Percentiles rank a stretch among this genome's conserved stretches.
These are phyloP conservation scores for Suhomyces prunicola DNA, from an alignment of 805 yeast species.

Conservation along the genomic window DNA sequence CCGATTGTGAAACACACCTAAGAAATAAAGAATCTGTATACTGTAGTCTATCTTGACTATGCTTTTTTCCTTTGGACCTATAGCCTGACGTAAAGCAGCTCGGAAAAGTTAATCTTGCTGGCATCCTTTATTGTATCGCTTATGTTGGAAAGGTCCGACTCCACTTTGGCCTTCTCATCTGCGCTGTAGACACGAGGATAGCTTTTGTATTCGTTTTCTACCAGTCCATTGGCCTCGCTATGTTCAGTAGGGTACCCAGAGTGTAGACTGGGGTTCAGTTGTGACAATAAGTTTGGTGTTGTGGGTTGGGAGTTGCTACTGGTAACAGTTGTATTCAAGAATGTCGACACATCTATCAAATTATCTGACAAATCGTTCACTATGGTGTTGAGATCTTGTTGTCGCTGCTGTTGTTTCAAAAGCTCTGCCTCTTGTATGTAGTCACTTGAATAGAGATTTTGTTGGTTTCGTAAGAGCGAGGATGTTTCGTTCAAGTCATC, in stretches of 20 bases:
- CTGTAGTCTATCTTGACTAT: background rate
- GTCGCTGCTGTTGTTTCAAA: constrained; percentile 42
- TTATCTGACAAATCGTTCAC: constrained; percentile 37
- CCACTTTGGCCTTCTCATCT: constrained; percentile 8
- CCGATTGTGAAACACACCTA: background rate
- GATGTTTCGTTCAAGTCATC: constrained; percentile 40
- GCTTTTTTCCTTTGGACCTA: background rate
- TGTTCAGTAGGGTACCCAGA: constrained; percentile 5
- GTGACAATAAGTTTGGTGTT: constrained; percentile 1
- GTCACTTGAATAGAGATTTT: constrained; percentile 28
- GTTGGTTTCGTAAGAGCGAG: constrained; percentile 28
- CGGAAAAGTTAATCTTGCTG: constrained; percentile 8
- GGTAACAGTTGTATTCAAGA: constrained; percentile 10
- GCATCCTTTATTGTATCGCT: constrained; percentile 10
- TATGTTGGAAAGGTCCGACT: constrained; percentile 5
- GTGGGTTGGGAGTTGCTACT: constrained; percentile 3
- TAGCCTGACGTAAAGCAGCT: constrained; percentile 12
- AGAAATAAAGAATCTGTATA: background rate
- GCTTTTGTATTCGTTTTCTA: constrained; percentile 5
- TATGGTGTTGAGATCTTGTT: constrained; percentile 44
- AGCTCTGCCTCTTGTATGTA: constrained; percentile 33
- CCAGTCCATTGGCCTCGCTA: background rate
- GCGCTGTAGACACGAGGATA: constrained; percentile 10
- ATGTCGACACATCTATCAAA: constrained; percentile 13
- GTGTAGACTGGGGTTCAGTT: constrained; percentile 3